Percentiles rank a stretch among this genome's conserved stretches.
Evolutionary conservation across 2,329 filamentous ascomycete genomes (phyloP).

Genomic region (Fusarium sp.): DNA sequence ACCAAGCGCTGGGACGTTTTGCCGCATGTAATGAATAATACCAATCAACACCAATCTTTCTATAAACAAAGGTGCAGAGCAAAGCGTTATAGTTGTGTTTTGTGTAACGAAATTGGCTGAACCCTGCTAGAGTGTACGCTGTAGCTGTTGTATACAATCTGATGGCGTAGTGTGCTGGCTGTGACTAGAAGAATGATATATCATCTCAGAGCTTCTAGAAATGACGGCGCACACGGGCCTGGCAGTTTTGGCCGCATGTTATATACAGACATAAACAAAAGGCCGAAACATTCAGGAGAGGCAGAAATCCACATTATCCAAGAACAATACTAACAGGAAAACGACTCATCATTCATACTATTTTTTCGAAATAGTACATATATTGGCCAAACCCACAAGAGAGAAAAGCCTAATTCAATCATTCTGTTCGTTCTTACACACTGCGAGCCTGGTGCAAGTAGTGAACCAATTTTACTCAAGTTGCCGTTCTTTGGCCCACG

Average conservation of each 20-base stretch:
- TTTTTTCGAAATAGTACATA: constrained; percentile 7
- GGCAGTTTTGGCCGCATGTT: background rate
- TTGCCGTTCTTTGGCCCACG: background rate
- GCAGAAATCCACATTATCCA: background rate
- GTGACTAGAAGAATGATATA: constrained; percentile 16
- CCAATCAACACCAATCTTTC: constrained; percentile 11
- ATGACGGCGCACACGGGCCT: background rate
- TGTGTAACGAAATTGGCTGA: background rate
- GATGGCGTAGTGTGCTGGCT: background rate
- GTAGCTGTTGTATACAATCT: background rate
- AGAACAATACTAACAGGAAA: constrained; percentile 3
- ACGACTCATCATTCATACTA: background rate
- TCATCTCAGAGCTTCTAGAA: constrained; percentile 3
- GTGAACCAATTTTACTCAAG: background rate
- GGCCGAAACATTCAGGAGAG: background rate
- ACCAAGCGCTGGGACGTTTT: constrained; percentile 54
- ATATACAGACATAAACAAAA: constrained; percentile 3
- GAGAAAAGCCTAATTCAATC: background rate
- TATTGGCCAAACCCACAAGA: background rate
- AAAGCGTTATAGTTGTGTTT: background rate
- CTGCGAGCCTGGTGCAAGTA: background rate
- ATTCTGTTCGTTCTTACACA: background rate
- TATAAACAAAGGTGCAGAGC: background rate
- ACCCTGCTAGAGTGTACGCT: background rate
- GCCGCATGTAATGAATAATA: constrained; percentile 40